Percentiles rank a stretch among this genome's conserved stretches.
These are phyloP conservation scores for Ricinus communis DNA, from an alignment of 345 rosid species.

Conservation along the genomic window DNA sequence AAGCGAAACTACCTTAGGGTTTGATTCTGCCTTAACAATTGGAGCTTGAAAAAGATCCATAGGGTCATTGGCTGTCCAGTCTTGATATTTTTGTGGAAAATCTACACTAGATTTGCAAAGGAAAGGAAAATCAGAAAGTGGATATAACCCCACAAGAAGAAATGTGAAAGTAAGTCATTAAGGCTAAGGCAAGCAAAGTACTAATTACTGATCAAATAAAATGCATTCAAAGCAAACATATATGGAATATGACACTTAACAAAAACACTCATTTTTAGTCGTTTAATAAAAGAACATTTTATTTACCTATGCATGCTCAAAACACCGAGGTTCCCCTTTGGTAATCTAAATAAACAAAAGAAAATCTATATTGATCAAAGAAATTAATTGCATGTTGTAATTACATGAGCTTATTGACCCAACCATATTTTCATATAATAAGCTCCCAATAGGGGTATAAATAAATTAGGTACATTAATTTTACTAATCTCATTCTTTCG, in stretches of 20 bases:
- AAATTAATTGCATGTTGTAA: too few species aligned
- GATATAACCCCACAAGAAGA: background rate
- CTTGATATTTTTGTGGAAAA: conserved; percentile 79
- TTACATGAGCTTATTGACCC: background rate
- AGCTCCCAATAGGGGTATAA: too few species aligned
- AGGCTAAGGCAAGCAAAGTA: background rate
- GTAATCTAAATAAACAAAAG: background rate
- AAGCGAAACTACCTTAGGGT: conserved; percentile 63
- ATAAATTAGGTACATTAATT: too few species aligned
- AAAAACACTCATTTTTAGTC: conserved; percentile 1
- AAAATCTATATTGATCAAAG: background rate
- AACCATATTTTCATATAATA: background rate
- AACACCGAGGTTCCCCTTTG: background rate
- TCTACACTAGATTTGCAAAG: conserved; percentile 68
- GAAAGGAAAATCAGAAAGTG: background rate
- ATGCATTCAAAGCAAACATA: background rate
- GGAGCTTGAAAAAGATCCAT: conserved; percentile 82
- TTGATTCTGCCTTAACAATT: conserved; percentile 58
- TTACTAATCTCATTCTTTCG: too few species aligned
- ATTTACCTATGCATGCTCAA: background rate
- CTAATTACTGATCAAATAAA: background rate
- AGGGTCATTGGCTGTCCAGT: conserved; percentile 69
- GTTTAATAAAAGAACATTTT: background rate
- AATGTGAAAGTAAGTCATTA: conserved; percentile 2
- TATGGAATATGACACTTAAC: background rate